Evolutionary conservation across 805 yeast species (phyloP), one percentile per base, ranked within the genome.

Genomic region (Jamesozyma spencerorum): DNA sequence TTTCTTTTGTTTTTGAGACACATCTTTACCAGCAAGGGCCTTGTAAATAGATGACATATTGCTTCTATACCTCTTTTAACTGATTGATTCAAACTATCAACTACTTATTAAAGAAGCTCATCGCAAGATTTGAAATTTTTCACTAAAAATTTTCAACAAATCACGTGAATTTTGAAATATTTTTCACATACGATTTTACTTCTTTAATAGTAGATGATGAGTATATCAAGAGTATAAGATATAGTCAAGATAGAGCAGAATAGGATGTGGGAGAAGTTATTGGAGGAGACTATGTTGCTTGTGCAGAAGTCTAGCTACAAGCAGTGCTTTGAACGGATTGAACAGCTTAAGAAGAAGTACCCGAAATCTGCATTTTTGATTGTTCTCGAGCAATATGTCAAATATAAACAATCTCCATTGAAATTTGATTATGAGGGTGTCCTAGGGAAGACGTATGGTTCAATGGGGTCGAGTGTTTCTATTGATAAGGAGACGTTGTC

Each of bases 11-110:
- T 43, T 38, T 20, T 40, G 43, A 22, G 48, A 29, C 35, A 47
- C 53, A 18, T 65, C 71, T 48, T 74, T 74, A 3, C 69, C 68
- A 18, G 80, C 69, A 36, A 84, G 63, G 2, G 85, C 82, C 53
- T 81, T 83, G 65, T 74, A 79, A 31, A 83, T 72, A 11, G 88
- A 75, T 14, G 87, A 79, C 90, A 82, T 33, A 18, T 5, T 20
- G 10, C 26, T 22, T 22, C 26, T 22, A 22, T 22, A 6, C 10
- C 26, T 7, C 6, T 22, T 7, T 7, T 22, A 10, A 22, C 6
- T 10, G 10, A 10, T 22, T 10, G 6, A 10, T 7, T 7, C 10
- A 22, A 6, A 22, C 26, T 22, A 22, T 22, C 10, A 22, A 22
- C 6, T 10, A 22, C 10, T 22, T 22, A 7, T 7, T 7, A 22